These are phyloP conservation scores for Solanum ossicruentum DNA, from an alignment of 257 asterid species.

Conservation along the genomic window DNA sequence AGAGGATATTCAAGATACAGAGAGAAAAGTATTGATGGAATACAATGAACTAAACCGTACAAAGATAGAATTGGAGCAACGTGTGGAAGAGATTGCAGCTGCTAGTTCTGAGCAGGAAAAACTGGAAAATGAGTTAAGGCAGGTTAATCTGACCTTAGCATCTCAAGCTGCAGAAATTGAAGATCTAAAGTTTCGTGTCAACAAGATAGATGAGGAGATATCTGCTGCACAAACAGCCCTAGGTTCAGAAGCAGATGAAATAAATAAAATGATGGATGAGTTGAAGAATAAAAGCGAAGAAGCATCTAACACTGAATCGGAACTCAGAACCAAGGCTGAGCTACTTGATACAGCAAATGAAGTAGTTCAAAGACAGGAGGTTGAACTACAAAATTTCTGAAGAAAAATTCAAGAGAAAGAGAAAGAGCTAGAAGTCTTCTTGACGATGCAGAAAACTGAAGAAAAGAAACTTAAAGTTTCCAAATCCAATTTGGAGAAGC, in stretches of 20 bases:
- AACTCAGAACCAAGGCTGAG: slow-evolving; percentile 43
- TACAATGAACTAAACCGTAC: slow-evolving; percentile 34
- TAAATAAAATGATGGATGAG: slow-evolving; percentile 37
- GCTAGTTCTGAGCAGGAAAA: slow-evolving; percentile 46
- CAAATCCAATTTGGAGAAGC: slow-evolving; percentile 61
- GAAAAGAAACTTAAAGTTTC: slow-evolving; percentile 38
- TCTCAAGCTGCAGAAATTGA: slow-evolving; percentile 52
- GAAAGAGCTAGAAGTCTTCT: slow-evolving; percentile 33
- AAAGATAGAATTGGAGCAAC: slow-evolving; percentile 39
- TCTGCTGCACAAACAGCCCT: slow-evolving; percentile 32
- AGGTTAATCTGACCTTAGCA: slow-evolving; percentile 44
- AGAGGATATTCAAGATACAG: slow-evolving; percentile 66
- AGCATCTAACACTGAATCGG: slow-evolving; percentile 36
- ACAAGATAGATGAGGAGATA: slow-evolving; percentile 48
- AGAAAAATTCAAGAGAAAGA: slow-evolving; percentile 47
- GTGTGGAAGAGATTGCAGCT: slow-evolving; percentile 35
- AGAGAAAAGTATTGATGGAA: slow-evolving; percentile 39
- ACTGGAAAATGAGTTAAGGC: slow-evolving; percentile 57
- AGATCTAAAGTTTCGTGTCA: slow-evolving; percentile 43
- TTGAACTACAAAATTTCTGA: slow-evolving; percentile 49
- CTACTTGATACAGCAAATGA: slow-evolving; percentile 57
- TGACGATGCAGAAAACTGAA: slow-evolving; percentile 28
- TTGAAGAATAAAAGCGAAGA: slow-evolving; percentile 47
- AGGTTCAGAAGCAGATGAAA: slow-evolving; percentile 45
- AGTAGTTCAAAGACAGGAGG: slow-evolving; percentile 52